Conservation (phyloP, 306 rosid genomes). For the Neltuma alba region DNA sequence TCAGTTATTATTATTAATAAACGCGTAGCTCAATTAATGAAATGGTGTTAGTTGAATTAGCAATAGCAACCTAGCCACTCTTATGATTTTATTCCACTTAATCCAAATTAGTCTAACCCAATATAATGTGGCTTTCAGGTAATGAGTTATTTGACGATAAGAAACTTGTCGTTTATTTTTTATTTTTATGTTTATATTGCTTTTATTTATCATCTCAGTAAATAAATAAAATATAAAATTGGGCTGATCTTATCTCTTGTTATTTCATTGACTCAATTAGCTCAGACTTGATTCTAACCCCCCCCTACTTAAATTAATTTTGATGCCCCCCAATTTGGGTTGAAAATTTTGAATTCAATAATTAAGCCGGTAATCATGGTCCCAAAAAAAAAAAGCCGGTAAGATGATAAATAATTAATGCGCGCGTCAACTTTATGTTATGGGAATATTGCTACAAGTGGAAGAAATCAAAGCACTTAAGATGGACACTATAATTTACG, state of each 20-base stretch:
- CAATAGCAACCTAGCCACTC: no score
- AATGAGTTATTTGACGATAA: background rate
- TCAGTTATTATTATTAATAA: no score
- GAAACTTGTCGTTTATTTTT: no score
- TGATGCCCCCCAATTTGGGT: background rate
- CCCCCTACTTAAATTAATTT: background rate
- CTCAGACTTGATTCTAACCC: background rate
- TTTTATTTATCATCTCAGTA: no score
- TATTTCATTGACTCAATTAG: background rate
- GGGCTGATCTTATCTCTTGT: background rate
- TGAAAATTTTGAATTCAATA: background rate
- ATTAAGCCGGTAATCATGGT: no score
- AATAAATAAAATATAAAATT: background rate
- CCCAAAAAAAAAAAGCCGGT: background rate
- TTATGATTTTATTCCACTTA: background rate
- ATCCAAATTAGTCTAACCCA: background rate
- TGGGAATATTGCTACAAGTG: background rate
- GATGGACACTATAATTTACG: background rate
- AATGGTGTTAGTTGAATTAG: no score
- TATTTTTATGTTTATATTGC: no score
- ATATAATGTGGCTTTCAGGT: background rate
- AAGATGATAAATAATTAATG: background rate
- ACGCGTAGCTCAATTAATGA: no score
- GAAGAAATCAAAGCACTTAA: background rate
- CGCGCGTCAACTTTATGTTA: background rate